Evolutionary conservation across 1,284 basidiomycete species (phyloP).

Genomic region (Cryptococcus jaspeensis): DNA sequence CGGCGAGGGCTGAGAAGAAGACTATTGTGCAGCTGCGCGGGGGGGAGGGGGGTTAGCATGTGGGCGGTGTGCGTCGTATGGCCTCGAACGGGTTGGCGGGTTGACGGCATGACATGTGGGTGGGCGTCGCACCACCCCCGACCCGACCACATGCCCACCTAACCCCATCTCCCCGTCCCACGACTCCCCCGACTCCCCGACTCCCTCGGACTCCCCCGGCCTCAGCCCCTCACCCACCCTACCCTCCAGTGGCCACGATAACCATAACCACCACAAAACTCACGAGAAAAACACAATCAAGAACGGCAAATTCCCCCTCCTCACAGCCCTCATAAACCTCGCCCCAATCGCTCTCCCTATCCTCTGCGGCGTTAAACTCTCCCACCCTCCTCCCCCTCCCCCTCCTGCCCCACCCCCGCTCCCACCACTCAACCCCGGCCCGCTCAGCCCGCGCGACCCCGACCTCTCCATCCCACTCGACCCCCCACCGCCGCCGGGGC

Average conservation of each 20-base stretch:
- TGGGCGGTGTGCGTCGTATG: too few species aligned
- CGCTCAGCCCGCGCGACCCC: background rate
- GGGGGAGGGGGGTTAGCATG: background rate
- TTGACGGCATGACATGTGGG: too few species aligned
- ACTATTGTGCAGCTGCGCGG: slow-evolving; percentile 41
- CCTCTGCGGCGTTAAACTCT: slow-evolving; percentile 15
- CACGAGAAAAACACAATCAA: slow-evolving; percentile 41
- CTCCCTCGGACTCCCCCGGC: too few species aligned
- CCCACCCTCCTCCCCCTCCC: background rate
- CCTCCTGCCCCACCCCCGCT: background rate
- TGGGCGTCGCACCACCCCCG: too few species aligned
- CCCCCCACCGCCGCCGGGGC: background rate
- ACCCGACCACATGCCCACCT: too few species aligned
- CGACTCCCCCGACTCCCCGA: too few species aligned
- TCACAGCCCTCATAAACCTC: slow-evolving; percentile 24
- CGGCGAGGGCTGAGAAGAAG: slow-evolving; percentile 49
- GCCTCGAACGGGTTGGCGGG: too few species aligned
- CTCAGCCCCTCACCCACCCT: too few species aligned
- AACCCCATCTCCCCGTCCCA: too few species aligned
- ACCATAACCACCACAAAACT: slow-evolving; percentile 17
- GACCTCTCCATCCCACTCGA: background rate
- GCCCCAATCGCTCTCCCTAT: slow-evolving; percentile 33
- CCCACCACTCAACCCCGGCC: background rate
- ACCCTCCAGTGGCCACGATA: background rate
- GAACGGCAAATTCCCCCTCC: slow-evolving; percentile 39